Evolutionary conservation across 441 rosid species (phyloP).

Genomic region (Adansonia madagascariensis): DNA sequence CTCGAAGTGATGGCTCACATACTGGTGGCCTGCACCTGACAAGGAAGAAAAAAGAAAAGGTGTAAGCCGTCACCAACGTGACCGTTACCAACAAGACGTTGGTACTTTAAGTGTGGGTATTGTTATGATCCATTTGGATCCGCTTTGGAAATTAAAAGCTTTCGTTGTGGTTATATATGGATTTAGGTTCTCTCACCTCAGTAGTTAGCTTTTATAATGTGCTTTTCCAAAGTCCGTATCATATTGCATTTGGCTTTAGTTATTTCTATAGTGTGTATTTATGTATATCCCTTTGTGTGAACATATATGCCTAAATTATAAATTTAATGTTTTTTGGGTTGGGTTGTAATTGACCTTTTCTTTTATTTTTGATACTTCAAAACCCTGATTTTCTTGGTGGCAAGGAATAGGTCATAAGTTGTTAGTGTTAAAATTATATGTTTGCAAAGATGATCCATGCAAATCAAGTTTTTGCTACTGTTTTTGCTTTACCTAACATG

Average conservation of each 20-base stretch:
- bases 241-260: not conserved
- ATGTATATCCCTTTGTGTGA: not conserved
- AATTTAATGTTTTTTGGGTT: slow-evolving; percentile 1
- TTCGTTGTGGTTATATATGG: no score
- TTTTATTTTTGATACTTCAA: slow-evolving; percentile 25
- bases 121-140: no score
- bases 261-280: not conserved
- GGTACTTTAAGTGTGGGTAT: no score
- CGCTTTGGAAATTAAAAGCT: no score
- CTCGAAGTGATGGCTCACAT: no score
- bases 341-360: slow-evolving; percentile 20
- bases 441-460: slow-evolving; percentile 9
- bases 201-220: no score
- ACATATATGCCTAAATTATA: not conserved
- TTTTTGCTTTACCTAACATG: slow-evolving; percentile 33
- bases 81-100: no score
- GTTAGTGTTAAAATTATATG: slow-evolving; percentile 15
- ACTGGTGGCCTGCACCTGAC: no score
- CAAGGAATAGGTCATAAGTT: slow-evolving; percentile 29
- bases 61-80: no score
- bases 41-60: no score
- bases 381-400: slow-evolving; percentile 30
- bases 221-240: no score
- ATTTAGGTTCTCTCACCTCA: no score
- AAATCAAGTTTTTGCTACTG: slow-evolving; percentile 26